Evolutionary conservation across 1,284 basidiomycete species (phyloP), one percentile per base, ranked within the genome.

Genomic region (Pseudozyma pruni): DNA sequence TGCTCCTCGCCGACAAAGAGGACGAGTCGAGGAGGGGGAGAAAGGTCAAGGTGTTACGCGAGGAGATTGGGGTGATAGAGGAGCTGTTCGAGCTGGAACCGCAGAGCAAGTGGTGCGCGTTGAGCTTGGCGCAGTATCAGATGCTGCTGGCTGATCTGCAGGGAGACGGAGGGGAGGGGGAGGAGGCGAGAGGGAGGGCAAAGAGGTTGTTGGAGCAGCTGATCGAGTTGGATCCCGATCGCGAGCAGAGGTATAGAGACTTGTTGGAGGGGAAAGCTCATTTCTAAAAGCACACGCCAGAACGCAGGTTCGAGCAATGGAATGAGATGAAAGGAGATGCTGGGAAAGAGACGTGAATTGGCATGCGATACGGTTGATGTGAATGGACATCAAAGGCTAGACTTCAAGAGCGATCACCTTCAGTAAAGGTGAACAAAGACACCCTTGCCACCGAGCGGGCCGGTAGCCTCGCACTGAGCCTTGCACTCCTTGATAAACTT

Each of bases 51-150:
- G 49, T 59, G 17, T n/a, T 70, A 13, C 20, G 34, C 8, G 29
- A 89, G n/a, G 95, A 99, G 83, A 90, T 98, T 31, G 76, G 79
- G 1, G 86, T 88, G 6, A 94, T 98, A 48, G 85, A 90, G 71
- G 93, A 96, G 72, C 86, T 99, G n/a, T 85, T 94, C 34, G 89
- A 91, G 42, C 89, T 94, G 58, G 92, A 98, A 79, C 90, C 94
- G 1, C 92, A 95, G 69, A 93, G 92, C 71, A 96, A 93, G 86
- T 98, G 95, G 75, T 80, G 78, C 49, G 66, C 79, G n/a, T 47
- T 69, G 7, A 54, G 61, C 8, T 45, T 81, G 16, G 72, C 77
- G 16, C 68, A 74, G n/a, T 71, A 71, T 45, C 60, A 57, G 10
- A 58, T 45, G 22, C 43, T 66, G 11, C 46, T 70, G 8, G 43